Evolutionary conservation across 169 alveolate genomes (phyloP).

Genomic region (Plasmodium cynomolgi): DNA sequence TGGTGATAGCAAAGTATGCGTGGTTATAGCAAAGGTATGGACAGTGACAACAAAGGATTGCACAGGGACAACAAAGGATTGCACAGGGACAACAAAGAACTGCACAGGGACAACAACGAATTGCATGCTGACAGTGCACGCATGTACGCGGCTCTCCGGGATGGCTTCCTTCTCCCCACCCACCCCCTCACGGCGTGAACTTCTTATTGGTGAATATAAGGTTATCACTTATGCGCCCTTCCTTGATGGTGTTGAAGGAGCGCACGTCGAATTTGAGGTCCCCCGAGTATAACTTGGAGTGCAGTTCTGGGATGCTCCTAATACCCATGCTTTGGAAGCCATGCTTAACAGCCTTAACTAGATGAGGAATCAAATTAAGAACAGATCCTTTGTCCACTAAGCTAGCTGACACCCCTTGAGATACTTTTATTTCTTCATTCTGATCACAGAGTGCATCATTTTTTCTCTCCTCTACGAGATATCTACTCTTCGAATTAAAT

Average conservation of each 20-base stretch:
- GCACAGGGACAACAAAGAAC: too few relatives aligned
- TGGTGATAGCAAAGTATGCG: too few relatives aligned
- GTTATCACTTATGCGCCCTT: conserved; percentile 51
- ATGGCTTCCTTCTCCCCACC: neutral
- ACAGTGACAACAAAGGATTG: too few relatives aligned
- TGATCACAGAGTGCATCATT: conserved; percentile 73
- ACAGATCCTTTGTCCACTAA: conserved; percentile 91
- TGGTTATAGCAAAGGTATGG: too few relatives aligned
- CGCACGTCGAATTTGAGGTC: conserved; percentile 78
- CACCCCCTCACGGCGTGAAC: conserved; percentile 8
- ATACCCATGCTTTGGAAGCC: conserved; percentile 83
- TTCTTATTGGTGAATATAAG: conserved; percentile 52
- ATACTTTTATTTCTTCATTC: conserved; percentile 81
- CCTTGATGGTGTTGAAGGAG: conserved; percentile 62
- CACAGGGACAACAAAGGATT: too few relatives aligned
- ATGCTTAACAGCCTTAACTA: conserved; percentile 86
- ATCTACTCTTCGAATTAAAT: conserved; percentile 75
- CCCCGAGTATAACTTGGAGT: conserved; percentile 77
- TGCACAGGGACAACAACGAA: too few relatives aligned
- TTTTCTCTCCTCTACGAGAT: conserved; percentile 60
- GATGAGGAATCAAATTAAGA: conserved; percentile 86
- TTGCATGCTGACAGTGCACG: too few relatives aligned
- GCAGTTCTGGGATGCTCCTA: conserved; percentile 73
- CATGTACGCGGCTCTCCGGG: too few relatives aligned
- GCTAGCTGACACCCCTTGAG: conserved; percentile 92